These are phyloP conservation scores for Quercus wislizeni DNA, from an alignment of 306 rosid species.

Conservation along the genomic window DNA sequence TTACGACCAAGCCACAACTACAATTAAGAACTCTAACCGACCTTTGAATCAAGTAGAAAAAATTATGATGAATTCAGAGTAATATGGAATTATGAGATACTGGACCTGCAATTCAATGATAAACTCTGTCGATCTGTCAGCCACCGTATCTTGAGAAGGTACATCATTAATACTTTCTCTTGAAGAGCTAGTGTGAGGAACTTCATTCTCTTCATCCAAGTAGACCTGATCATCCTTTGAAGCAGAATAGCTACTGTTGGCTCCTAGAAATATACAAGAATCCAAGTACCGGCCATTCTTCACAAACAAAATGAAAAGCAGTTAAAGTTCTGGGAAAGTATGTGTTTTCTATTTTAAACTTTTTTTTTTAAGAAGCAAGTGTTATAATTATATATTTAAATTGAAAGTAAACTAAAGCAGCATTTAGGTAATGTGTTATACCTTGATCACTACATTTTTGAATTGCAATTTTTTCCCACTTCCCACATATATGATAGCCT, in stretches of 20 bases:
- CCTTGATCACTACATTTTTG: conserved; percentile 85
- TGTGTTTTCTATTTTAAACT: neutral
- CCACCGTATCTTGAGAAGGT: conserved; percentile 36
- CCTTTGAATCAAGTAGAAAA: neutral
- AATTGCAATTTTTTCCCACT: conserved; percentile 88
- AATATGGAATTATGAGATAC: conserved; percentile 14
- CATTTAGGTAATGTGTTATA: conserved; percentile 10
- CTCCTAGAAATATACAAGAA: conserved; percentile 86
- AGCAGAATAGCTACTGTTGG: conserved; percentile 86
- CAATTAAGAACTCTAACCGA: neutral
- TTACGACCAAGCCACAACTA: conserved; percentile 6
- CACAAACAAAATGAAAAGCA: conserved; percentile 21
- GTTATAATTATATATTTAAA: neutral
- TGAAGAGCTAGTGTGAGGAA: conserved; percentile 25
- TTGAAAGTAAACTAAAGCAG: neutral
- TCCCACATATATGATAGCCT: conserved; percentile 80
- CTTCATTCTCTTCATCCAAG: conserved; percentile 52
- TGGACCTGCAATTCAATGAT: conserved; percentile 82
- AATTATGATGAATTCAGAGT: neutral
- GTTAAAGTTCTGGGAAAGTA: conserved; percentile 9
- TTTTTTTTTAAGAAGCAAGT: too few relatives aligned
- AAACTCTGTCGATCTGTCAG: conserved; percentile 44
- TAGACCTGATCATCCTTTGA: conserved; percentile 58
- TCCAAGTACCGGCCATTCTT: conserved; percentile 79
- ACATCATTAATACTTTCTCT: conserved; percentile 37